Base-by-base conservation (phyloP, 1,139 yeast genomes). In the Martiniozyma asiatica region DNA sequence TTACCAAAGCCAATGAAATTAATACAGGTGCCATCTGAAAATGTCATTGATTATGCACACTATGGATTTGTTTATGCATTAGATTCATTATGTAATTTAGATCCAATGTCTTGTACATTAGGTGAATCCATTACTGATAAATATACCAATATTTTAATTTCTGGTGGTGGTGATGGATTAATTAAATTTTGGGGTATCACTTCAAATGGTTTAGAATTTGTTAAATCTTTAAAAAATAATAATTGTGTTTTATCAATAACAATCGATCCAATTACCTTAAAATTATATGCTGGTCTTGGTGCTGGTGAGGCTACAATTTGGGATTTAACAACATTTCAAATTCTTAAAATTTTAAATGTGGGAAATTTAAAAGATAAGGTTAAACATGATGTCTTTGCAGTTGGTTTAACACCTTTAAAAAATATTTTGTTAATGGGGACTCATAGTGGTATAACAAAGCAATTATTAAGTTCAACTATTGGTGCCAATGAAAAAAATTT, bases 161-260 rank as follows among this genome's bases (percentile, higher is more conserved):
- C 78, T 4, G 92, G 94, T 20, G 94, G 95, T 30, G 97, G 97
- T 29, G 97, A 89, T 54, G 97, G 97, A 0, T 47, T 68, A 3
- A 69, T 80, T 15, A 81, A 80, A 43, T 53, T 85, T 10, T 89
- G 98, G 98, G 57, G 59, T 2, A 42, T 68, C 16, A 14, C 31
- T 6, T 42, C 45, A 6, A 37, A 41, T 40, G 24, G 36, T 13
- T 37, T 56, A 17, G 37, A 26, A 19, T 50, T 47, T 25, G 37
- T 63, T 23, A 56, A 62, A 22, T 56, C 68, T 8, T 54, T 84
- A 29, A 76, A 73, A 29, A 78, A 80, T 43, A 73, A 72, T 4
- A 82, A 74, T 23, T 68, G 82, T 5, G 73, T 84, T 6, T 56
- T 82, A 22, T 76, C 92, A 0, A 67, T 82, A 60, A 61, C 74